Conservation (phyloP, 305 asterid genomes). For the Rubia tinctorum region DNA sequence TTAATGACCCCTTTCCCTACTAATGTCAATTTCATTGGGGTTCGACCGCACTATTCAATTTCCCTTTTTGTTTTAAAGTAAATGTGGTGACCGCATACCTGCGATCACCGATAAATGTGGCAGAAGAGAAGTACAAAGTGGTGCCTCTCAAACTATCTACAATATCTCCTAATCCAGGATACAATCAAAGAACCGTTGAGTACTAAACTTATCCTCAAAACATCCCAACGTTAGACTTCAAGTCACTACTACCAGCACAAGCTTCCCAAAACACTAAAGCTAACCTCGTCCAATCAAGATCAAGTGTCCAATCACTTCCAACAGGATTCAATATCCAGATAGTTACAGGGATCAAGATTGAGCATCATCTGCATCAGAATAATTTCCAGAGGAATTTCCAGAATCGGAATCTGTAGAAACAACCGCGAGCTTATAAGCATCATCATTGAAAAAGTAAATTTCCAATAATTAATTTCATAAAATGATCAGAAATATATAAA, state of each 20-base stretch:
- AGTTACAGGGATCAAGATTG: slow-evolving; percentile 50
- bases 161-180: slow-evolving; percentile 8
- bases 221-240: slow-evolving; percentile 4
- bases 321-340: not conserved
- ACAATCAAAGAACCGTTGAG: not conserved
- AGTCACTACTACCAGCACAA: not conserved
- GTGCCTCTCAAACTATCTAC: slow-evolving; percentile 27
- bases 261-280: not conserved
- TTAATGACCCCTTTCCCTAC: too few species aligned
- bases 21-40: too few species aligned
- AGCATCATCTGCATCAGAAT: slow-evolving; percentile 95
- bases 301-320: not conserved
- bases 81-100: too few species aligned
- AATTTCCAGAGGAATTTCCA: slow-evolving; percentile 97
- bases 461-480: too few species aligned
- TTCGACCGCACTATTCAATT: too few species aligned
- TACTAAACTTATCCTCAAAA: slow-evolving; percentile 12
- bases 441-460: too few species aligned
- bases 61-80: too few species aligned
- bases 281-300: not conserved
- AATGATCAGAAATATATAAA: too few species aligned
- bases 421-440: slow-evolving; percentile 37
- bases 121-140: slow-evolving; percentile 30
- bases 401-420: slow-evolving; percentile 90
- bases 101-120: too few species aligned